Percentiles rank a stretch among this genome's conserved stretches.
Evolutionary conservation across 495 filamentous ascomycete species (phyloP).

Genomic region (Pseudomonodictys pantanalensis): DNA sequence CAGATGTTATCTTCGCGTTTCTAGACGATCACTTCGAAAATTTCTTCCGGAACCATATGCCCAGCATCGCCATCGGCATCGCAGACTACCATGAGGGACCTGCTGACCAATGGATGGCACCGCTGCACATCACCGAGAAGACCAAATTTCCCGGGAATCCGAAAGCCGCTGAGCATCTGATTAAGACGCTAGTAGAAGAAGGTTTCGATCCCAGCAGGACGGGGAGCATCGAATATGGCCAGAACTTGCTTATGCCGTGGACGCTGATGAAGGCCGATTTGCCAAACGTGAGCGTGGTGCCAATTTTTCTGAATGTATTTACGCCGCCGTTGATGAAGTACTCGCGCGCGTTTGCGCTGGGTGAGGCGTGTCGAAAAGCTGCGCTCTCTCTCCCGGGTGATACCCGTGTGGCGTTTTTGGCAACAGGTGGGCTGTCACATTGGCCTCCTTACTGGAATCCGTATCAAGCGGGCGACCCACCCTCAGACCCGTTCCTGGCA

Average conservation of each 20-base stretch:
- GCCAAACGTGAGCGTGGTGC: constrained; percentile 12
- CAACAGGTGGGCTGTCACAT: constrained; percentile 10
- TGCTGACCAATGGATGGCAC: constrained; percentile 17
- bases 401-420: constrained; percentile 5
- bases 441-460: constrained; percentile 18
- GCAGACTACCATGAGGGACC: constrained; percentile 8
- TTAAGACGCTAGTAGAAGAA: constrained; percentile 5
- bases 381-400: constrained; percentile 3
- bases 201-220: constrained; percentile 18
- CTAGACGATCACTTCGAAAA: constrained; percentile 19
- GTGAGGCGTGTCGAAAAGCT: constrained; percentile 12
- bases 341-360: constrained; percentile 10
- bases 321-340: constrained; percentile 19
- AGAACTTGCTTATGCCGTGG: constrained; percentile 21
- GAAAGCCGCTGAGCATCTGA: constrained; percentile 12
- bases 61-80: constrained; percentile 8
- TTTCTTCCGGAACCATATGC: constrained; percentile 19
- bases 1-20: constrained; percentile 26
- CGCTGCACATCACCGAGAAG: constrained; percentile 9
- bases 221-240: constrained; percentile 11
- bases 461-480: constrained; percentile 11
- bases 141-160: constrained; percentile 12
- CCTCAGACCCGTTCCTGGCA: constrained; percentile 12
- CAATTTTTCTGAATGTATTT: constrained; percentile 19
- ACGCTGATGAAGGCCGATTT: constrained; percentile 10